These are phyloP conservation scores for Drosera spatulata DNA, from an alignment of 179 eudicot species.

Conservation along the genomic window DNA sequence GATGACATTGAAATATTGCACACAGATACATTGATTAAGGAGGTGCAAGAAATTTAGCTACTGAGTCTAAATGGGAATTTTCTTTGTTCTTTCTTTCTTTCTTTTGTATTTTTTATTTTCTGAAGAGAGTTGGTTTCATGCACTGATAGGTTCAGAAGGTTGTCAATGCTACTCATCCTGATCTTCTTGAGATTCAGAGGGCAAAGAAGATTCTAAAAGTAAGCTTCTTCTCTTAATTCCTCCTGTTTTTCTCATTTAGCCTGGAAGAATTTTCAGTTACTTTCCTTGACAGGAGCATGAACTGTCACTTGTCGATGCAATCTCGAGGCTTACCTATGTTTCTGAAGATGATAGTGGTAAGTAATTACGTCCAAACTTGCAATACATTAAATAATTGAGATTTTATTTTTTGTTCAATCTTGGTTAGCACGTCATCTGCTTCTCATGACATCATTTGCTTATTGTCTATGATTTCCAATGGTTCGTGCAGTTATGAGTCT, in stretches of 20 bases:
- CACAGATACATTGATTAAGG: conserved; percentile 74
- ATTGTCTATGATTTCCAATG: no score
- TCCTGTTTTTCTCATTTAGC: not conserved
- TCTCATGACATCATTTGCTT: no score
- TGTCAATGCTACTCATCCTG: conserved; percentile 63
- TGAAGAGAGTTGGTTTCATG: no score
- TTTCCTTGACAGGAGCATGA: conserved; percentile 68
- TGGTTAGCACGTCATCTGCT: no score
- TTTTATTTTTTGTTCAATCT: not conserved
- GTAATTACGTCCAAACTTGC: conserved; percentile 2
- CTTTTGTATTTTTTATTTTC: no score
- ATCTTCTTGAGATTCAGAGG: conserved; percentile 78
- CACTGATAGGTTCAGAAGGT: conserved; percentile 79
- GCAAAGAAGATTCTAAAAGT: conserved; percentile 93
- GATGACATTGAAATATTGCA: conserved; percentile 87
- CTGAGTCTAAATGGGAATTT: no score
- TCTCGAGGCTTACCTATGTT: conserved; percentile 69
- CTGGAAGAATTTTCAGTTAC: conserved; percentile 1
- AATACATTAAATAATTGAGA: conserved; percentile 2
- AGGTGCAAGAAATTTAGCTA: conserved; percentile 28
- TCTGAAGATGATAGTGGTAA: conserved; percentile 96
- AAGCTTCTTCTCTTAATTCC: conserved; percentile 2
- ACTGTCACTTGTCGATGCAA: conserved; percentile 72
- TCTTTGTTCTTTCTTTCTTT: no score
- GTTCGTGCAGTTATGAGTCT: no score